Evolutionary conservation across 768 basidiomycete genomes (phyloP).

Genomic region (Cyclocybe cylindracea): DNA sequence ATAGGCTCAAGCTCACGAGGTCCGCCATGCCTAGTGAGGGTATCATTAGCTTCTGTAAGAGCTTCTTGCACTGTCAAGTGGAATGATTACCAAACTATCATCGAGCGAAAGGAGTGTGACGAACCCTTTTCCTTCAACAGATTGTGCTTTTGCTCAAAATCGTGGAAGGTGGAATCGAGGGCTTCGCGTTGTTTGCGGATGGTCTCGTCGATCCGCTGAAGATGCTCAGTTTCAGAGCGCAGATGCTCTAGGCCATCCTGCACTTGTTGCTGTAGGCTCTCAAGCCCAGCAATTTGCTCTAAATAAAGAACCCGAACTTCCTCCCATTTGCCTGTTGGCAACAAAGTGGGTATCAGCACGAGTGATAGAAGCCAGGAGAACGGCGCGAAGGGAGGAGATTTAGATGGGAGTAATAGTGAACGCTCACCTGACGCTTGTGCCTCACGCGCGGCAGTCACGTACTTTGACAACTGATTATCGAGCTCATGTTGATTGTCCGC

Average conservation of each 20-base stretch:
- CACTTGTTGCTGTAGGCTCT: slow-evolving; percentile 56
- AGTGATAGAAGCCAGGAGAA: slow-evolving; percentile 1
- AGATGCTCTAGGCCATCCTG: slow-evolving; percentile 42
- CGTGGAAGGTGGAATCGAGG: slow-evolving; percentile 39
- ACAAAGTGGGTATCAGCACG: not conserved
- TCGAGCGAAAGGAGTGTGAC: slow-evolving; percentile 4
- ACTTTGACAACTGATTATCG: slow-evolving; percentile 55
- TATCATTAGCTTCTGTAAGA: slow-evolving; percentile 39
- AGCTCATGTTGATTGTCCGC: slow-evolving; percentile 64
- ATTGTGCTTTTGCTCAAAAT: slow-evolving; percentile 42
- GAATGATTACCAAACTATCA: not conserved
- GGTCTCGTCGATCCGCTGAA: slow-evolving; percentile 43
- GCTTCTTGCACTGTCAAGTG: slow-evolving; percentile 39
- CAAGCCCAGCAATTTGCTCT: slow-evolving; percentile 63
- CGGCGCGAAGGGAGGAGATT: not conserved
- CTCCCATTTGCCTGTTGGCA: slow-evolving; percentile 57
- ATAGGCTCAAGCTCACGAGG: slow-evolving; percentile 25
- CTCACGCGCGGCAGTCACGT: slow-evolving; percentile 38
- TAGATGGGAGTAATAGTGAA: not conserved
- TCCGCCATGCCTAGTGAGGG: slow-evolving; percentile 29
- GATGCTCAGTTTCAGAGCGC: slow-evolving; percentile 43
- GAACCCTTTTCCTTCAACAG: slow-evolving; percentile 45
- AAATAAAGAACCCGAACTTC: slow-evolving; percentile 56
- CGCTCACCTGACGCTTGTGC: slow-evolving; percentile 39
- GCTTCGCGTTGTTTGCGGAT: slow-evolving; percentile 39